These are phyloP conservation scores for Paraurostyla sp. DNA, from an alignment of 73 alveolate species.

Conservation along the genomic window DNA sequence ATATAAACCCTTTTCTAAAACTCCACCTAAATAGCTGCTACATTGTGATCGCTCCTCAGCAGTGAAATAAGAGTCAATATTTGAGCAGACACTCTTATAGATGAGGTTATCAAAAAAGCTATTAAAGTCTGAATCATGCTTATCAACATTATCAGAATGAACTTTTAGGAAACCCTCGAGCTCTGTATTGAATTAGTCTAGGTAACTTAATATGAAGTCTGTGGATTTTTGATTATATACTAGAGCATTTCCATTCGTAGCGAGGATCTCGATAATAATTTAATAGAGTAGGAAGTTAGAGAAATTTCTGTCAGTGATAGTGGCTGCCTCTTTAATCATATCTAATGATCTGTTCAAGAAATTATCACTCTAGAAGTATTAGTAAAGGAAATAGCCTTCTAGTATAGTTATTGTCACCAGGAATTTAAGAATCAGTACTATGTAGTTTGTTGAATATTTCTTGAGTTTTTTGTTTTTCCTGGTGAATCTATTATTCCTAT, in stretches of 20 bases:
- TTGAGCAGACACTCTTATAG: slow-evolving; percentile 48
- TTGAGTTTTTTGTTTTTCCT: slow-evolving; percentile 61
- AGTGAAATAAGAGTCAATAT: slow-evolving; percentile 10
- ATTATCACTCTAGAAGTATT: slow-evolving; percentile 24
- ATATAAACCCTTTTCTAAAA: slow-evolving; percentile 59
- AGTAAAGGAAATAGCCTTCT: slow-evolving; percentile 55
- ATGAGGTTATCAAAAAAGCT: slow-evolving; percentile 40
- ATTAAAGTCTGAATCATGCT: slow-evolving; percentile 49
- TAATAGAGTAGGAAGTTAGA: slow-evolving; percentile 50
- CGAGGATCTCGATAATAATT: slow-evolving; percentile 49
- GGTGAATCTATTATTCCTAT: neutral
- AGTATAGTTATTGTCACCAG: slow-evolving; percentile 9
- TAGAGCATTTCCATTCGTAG: slow-evolving; percentile 55
- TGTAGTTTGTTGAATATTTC: slow-evolving; percentile 64
- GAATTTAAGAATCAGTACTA: slow-evolving; percentile 39
- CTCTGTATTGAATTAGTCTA: slow-evolving; percentile 27
- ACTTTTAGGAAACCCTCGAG: slow-evolving; percentile 54
- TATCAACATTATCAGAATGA: slow-evolving; percentile 46
- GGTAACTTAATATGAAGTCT: slow-evolving; percentile 22
- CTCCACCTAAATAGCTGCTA: slow-evolving; percentile 53
- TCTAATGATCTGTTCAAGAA: slow-evolving; percentile 45
- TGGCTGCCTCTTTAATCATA: slow-evolving; percentile 66
- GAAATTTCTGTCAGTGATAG: slow-evolving; percentile 45
- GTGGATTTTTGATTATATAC: slow-evolving; percentile 32
- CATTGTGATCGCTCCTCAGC: slow-evolving; percentile 15